Base-by-base conservation (phyloP, 805 yeast species). In the Cyberlindnera euphorbiiphila region DNA sequence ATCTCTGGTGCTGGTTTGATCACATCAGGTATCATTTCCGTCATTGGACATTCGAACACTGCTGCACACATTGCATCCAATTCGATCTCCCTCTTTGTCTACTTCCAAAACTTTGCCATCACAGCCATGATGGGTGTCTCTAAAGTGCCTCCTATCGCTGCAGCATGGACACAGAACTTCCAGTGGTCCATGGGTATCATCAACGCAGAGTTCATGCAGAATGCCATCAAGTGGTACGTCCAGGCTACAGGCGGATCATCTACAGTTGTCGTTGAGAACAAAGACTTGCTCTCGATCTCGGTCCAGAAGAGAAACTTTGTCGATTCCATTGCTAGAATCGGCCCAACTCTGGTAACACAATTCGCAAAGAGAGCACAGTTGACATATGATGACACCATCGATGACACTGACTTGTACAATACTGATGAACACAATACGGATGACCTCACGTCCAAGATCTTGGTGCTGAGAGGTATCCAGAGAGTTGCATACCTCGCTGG, bases 41-140 rank as follows among this genome's bases (percentile, higher is more conserved):
- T 88, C 27, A 71, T 83, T 47, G 97, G 98, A 9, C 93, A 89
- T 59, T 80, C 93, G 14, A 78, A 81, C 43, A 91, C 97, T 2
- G 95, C 98, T 3, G 89, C 96, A 4, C 98, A 93, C 59, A 88
- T 93, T 56, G 96, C 97, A n/a, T 84, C 96, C 14, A 93, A 93
- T 65, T 82, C 96, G 13, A 81, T 91, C 57, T 85, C 97, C 2
- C 68, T 93, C 44, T 93, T 93, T 63, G 78, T 88, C 37, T 93
- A 93, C 63, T 93, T 91, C 75, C 99, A 93, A 68, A 78, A 85
- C 40, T 70, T 93, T 50, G 96, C 97, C 15, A 79, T 91, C 42
- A 82, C 91, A 14, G 76, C 95, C 13, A 89, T 93, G 96, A 82
- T 88, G 88, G 96, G 94, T 39, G 97, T 91, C 21, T 75, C 86